These are phyloP conservation scores for Amaranthus hypochondriacus DNA, from an alignment of 148 eudicot species.

Conservation along the genomic window DNA sequence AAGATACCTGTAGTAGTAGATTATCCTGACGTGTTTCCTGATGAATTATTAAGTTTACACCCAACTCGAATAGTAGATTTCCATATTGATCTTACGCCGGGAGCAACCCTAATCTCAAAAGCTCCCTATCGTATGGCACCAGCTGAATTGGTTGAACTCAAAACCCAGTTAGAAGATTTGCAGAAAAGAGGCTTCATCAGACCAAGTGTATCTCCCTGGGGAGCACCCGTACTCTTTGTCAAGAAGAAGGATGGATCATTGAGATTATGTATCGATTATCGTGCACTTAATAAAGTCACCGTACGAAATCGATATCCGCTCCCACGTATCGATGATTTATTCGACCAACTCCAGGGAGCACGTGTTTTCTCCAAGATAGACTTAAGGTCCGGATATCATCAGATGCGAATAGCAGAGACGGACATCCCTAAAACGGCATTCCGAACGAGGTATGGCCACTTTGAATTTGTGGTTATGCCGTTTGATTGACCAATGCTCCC, in stretches of 20 bases:
- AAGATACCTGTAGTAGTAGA: no score
- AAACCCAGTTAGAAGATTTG: not conserved
- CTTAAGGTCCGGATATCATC: not conserved
- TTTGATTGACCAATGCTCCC: not conserved
- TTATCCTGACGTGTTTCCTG: no score
- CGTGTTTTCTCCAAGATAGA: not conserved
- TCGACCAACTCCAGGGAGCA: not conserved
- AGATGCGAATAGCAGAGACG: not conserved
- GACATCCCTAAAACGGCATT: not conserved
- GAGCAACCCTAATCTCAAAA: not conserved
- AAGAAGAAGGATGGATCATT: no score
- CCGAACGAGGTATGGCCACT: slow-evolving; percentile 2
- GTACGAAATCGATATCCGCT: no score
- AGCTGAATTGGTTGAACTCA: not conserved
- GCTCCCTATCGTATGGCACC: not conserved
- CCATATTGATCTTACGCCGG: no score
- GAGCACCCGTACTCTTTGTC: not conserved
- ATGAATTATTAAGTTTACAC: no score
- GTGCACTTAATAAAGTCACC: no score
- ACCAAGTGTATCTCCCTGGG: not conserved
- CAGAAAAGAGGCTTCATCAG: not conserved
- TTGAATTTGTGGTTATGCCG: not conserved
- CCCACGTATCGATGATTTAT: not conserved
- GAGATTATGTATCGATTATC: no score
- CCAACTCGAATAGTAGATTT: no score